Evolutionary conservation across 768 basidiomycete genomes (phyloP).

Genomic region (Auricularia heimuer): DNA sequence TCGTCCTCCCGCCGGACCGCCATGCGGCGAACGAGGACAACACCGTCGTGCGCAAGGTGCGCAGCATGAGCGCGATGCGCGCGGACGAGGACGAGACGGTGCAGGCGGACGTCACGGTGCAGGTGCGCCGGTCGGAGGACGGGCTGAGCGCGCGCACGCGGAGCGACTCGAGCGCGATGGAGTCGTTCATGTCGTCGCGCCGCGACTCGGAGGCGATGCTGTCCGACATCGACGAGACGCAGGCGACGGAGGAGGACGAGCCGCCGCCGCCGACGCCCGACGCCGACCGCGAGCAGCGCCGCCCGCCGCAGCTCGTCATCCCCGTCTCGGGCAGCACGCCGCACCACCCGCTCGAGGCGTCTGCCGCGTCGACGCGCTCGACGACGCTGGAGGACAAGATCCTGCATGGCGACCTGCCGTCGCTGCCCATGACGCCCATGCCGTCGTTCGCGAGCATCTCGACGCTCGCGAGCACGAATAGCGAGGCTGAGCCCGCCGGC

Average conservation of each 20-base stretch:
- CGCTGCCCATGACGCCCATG: conserved; percentile 30
- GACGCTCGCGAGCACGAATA: background rate
- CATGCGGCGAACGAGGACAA: conserved; percentile 28
- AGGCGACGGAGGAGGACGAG: conserved; percentile 2
- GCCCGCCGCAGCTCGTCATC: background rate
- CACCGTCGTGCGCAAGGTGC: conserved; percentile 19
- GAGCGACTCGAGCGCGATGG: background rate
- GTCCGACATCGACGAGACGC: conserved; percentile 1
- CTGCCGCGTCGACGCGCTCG: background rate
- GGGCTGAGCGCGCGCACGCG: background rate
- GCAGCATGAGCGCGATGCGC: conserved; percentile 29
- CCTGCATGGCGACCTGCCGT: conserved; percentile 40
- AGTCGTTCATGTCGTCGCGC: background rate
- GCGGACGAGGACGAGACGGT: conserved; percentile 60
- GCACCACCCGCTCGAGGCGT: background rate
- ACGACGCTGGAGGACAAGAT: conserved; percentile 42
- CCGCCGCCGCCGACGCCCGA: background rate
- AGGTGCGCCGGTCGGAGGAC: background rate
- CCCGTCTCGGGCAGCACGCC: background rate
- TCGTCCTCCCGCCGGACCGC: conserved; percentile 48
- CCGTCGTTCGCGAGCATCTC: conserved; percentile 6
- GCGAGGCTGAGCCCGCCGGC: conserved; percentile 28
- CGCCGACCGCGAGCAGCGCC: background rate
- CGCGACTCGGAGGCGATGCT: background rate
- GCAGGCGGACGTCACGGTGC: conserved; percentile 22